Percentiles rank a stretch among this genome's conserved stretches.
Evolutionary conservation across 2,329 filamentous ascomycete species (phyloP).

Genomic region (Escovopsis sp.): DNA sequence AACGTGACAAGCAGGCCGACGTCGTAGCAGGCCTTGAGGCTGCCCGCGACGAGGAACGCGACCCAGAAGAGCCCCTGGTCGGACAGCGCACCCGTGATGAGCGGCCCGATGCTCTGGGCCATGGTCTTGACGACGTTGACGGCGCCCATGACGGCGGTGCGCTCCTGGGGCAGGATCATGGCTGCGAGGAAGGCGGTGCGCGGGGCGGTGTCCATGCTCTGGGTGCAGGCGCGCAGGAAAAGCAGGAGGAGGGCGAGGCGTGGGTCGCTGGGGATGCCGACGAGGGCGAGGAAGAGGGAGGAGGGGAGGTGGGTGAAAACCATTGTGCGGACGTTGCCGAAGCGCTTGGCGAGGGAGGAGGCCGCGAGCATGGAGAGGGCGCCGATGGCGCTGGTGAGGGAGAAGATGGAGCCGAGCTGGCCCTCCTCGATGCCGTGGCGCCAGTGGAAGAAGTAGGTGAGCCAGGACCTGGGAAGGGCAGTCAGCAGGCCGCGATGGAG

Average conservation of each 20-base stretch:
- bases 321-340: constrained; percentile 59
- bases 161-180: constrained; percentile 46
- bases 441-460: constrained; percentile 40
- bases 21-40: constrained; percentile 47
- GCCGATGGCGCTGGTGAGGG: constrained; percentile 36
- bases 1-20: constrained; percentile 33
- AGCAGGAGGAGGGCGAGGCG: constrained; percentile 44
- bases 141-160: constrained; percentile 57
- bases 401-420: constrained; percentile 38
- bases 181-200: constrained; percentile 55
- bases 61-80: constrained; percentile 42
- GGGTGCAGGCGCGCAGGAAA: constrained; percentile 44
- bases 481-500: constrained; percentile 11
- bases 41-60: constrained; percentile 47
- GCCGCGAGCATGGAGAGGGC: constrained; percentile 37
- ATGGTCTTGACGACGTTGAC: constrained; percentile 56
- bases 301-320: constrained; percentile 61
- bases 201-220: constrained; percentile 58
- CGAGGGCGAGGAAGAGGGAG: constrained; percentile 46
- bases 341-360: constrained; percentile 36
- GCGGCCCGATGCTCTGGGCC: constrained; percentile 45
- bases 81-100: constrained; percentile 49
- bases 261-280: constrained; percentile 40
- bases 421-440: constrained; percentile 33
- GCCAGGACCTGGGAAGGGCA: constrained; percentile 35